Evolutionary conservation across 2,329 filamentous ascomycete genomes (phyloP).

Genomic region (Colletotrichum sp.): DNA sequence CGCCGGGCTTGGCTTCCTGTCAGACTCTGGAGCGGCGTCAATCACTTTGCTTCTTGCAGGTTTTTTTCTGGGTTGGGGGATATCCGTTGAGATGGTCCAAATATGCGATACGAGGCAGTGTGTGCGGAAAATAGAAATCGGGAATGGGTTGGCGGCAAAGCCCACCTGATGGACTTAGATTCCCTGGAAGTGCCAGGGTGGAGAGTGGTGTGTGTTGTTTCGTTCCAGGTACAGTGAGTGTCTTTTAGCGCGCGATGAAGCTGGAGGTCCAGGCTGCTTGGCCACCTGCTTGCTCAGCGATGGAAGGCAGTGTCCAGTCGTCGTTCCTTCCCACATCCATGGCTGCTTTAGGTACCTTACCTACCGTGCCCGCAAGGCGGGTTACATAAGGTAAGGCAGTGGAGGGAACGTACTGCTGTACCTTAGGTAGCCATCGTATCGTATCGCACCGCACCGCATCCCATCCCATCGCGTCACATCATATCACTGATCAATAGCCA

Average conservation of each 20-base stretch:
- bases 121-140: background rate
- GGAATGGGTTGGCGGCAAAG: background rate
- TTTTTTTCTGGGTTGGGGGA: background rate
- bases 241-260: background rate
- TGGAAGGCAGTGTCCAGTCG: background rate
- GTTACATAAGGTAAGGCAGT: background rate
- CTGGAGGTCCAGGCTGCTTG: background rate
- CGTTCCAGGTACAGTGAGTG: constrained; percentile 11
- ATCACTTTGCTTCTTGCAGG: background rate
- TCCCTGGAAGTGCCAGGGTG: background rate
- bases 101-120: constrained; percentile 10
- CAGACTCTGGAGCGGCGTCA: background rate
- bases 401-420: background rate
- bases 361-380: background rate
- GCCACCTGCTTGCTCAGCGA: background rate
- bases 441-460: background rate
- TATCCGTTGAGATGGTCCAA: background rate
- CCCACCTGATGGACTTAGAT: background rate
- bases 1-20: background rate
- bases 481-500: background rate
- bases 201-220: background rate
- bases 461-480: background rate
- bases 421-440: background rate
- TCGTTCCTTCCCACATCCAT: background rate
- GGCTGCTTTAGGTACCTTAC: background rate